Percentiles rank a stretch among this genome's conserved stretches.
phyloP scores from a whole-genome alignment of 495 filamentous ascomycete genomes.

The Penicillium odoratum region DNA sequence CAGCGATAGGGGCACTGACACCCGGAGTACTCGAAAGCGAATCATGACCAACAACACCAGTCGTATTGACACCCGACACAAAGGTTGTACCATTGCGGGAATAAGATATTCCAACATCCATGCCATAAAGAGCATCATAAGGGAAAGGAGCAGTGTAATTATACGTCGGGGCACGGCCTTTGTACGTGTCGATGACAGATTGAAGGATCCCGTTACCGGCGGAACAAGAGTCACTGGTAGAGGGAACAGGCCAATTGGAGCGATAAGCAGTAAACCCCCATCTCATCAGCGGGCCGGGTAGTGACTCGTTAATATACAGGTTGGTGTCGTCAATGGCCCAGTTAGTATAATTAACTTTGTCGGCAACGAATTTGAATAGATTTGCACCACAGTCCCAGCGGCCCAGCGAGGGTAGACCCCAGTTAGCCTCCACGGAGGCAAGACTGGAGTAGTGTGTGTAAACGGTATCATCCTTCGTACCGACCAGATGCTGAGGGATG shows the following conservation, averaged over 20 bases:
- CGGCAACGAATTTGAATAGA: slow-evolving; percentile 57
- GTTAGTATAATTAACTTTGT: slow-evolving; percentile 54
- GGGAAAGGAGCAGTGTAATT: slow-evolving; percentile 43
- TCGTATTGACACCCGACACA: slow-evolving; percentile 12
- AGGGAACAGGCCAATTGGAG: slow-evolving; percentile 37
- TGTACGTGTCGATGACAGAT: slow-evolving; percentile 37
- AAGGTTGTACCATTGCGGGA: slow-evolving; percentile 15
- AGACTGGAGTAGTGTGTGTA: slow-evolving; percentile 71
- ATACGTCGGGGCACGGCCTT: slow-evolving; percentile 26
- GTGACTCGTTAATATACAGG: slow-evolving; percentile 41
- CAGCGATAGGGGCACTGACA: not conserved
- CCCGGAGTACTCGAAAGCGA: not conserved
- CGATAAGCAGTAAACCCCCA: slow-evolving; percentile 29
- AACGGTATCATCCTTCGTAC: slow-evolving; percentile 59
- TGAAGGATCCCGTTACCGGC: slow-evolving; percentile 40
- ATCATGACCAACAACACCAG: slow-evolving; percentile 4
- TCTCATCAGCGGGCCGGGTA: slow-evolving; percentile 41
- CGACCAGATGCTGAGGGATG: slow-evolving; percentile 51
- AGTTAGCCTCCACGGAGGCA: slow-evolving; percentile 62
- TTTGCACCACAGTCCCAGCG: slow-evolving; percentile 71
- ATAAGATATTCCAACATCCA: slow-evolving; percentile 24
- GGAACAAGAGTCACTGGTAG: slow-evolving; percentile 38
- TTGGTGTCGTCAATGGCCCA: slow-evolving; percentile 40
- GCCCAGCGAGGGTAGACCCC: slow-evolving; percentile 62
- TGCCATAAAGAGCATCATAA: slow-evolving; percentile 30